phyloP scores from a whole-genome alignment of 2,329 filamentous ascomycete genomes.

The Sphaerulina populicola region DNA sequence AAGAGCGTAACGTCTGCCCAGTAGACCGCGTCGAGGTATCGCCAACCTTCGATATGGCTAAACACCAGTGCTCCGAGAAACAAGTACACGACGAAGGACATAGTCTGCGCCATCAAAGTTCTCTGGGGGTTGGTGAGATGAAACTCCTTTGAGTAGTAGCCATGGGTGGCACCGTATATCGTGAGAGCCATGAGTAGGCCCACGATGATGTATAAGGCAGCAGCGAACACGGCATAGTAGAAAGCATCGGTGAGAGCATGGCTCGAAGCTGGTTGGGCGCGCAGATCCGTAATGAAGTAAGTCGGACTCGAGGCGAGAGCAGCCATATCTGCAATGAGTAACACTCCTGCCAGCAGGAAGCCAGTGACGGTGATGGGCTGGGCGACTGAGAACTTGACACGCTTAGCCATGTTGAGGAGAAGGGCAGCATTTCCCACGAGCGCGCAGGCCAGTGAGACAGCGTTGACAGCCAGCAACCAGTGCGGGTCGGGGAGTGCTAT shows the following conservation, averaged over 20 bases:
- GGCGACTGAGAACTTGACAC: conserved; percentile 47
- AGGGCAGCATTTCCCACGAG: conserved; percentile 48
- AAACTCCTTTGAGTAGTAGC: conserved; percentile 50
- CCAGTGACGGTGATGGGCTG: conserved; percentile 54
- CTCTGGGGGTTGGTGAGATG: conserved; percentile 49
- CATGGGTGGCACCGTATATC: conserved; percentile 47
- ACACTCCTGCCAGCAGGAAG: conserved; percentile 48
- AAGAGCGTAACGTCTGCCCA: conserved; percentile 51
- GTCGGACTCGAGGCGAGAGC: conserved; percentile 39
- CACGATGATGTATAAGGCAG: conserved; percentile 49
- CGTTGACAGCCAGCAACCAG: conserved; percentile 48
- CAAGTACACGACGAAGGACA: conserved; percentile 43
- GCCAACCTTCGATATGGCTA: conserved; percentile 46
- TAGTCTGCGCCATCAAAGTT: conserved; percentile 47
- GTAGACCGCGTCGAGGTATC: conserved; percentile 47
- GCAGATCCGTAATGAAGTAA: conserved; percentile 36
- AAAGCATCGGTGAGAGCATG: conserved; percentile 49
- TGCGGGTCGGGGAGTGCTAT: conserved; percentile 45
- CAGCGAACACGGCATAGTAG: conserved; percentile 54
- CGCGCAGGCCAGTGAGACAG: conserved; percentile 47
- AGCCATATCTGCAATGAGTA: conserved; percentile 47
- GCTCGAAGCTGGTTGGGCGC: conserved; percentile 23
- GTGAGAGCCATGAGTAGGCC: conserved; percentile 49
- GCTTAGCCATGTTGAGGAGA: conserved; percentile 52
- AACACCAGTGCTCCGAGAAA: conserved; percentile 43